Percentiles rank a stretch among this genome's conserved stretches.
Conservation (phyloP, 345 rosid genomes). For the Rhodamnia argentea region DNA sequence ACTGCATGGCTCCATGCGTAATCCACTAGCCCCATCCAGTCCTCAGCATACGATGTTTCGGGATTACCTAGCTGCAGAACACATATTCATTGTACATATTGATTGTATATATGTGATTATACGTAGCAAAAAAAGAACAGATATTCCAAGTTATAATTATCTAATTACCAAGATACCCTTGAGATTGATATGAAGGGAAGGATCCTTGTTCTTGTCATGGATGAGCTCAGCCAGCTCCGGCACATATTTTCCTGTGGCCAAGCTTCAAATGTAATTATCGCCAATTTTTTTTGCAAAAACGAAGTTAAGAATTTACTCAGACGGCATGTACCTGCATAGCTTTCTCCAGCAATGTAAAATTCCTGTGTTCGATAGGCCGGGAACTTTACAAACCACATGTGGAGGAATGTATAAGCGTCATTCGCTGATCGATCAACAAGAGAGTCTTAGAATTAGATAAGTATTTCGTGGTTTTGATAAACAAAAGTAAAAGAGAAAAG, state of each 20-base stretch:
- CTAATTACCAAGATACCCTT: slow-evolving; percentile 67
- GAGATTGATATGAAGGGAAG: slow-evolving; percentile 46
- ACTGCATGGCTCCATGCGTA: slow-evolving; percentile 97
- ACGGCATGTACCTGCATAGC: slow-evolving; percentile 62
- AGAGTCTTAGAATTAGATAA: background rate
- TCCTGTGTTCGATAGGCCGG: slow-evolving; percentile 43
- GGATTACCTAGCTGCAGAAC: slow-evolving; percentile 72
- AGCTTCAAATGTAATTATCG: background rate
- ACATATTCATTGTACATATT: background rate
- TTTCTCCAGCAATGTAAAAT: slow-evolving; percentile 88
- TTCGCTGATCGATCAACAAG: slow-evolving; percentile 31
- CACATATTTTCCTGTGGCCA: slow-evolving; percentile 60
- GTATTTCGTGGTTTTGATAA: background rate
- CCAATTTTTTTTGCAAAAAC: background rate
- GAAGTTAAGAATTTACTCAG: background rate
- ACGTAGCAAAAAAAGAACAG: background rate
- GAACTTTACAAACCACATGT: slow-evolving; percentile 62
- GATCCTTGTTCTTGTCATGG: slow-evolving; percentile 46
- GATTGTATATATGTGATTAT: background rate
- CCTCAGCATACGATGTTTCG: slow-evolving; percentile 63
- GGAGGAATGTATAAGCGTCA: slow-evolving; percentile 69
- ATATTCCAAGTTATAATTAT: background rate
- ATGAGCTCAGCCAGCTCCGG: slow-evolving; percentile 78
- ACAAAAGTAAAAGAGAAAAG: background rate
- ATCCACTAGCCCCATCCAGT: slow-evolving; percentile 79